Evolutionary conservation across 1,284 basidiomycete genomes (phyloP).

Genomic region (Tilletiopsis washingtonensis): DNA sequence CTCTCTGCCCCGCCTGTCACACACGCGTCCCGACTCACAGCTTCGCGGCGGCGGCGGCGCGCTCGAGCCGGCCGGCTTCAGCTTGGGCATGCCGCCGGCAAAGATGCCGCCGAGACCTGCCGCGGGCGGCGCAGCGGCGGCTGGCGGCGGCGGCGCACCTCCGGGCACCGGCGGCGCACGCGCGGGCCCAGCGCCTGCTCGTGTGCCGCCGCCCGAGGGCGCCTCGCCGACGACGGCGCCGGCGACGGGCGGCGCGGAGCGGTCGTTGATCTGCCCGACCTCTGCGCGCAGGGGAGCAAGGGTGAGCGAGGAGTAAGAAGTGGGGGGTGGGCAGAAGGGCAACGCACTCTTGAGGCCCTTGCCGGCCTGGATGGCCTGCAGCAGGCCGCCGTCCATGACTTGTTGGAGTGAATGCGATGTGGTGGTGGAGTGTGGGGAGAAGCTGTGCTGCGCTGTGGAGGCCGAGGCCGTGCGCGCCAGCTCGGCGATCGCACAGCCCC

Average conservation of each 20-base stretch:
- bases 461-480: too few species aligned
- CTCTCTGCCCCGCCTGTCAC: too few species aligned
- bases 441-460: too few species aligned
- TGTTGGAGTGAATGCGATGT: too few species aligned
- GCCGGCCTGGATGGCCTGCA: conserved; percentile 32
- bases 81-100: conserved; percentile 79
- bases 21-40: too few species aligned
- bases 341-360: conserved; percentile 31
- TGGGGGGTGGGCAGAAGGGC: not conserved
- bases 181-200: conserved; percentile 2
- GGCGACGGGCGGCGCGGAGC: conserved; percentile 18
- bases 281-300: conserved; percentile 9
- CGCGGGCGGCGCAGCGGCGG: conserved; percentile 8
- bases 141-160: conserved; percentile 3
- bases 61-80: conserved; percentile 53
- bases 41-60: conserved; percentile 5
- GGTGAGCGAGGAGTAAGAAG: not conserved
- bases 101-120: conserved; percentile 77
- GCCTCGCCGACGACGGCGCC: conserved; percentile 9
- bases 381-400: conserved; percentile 32
- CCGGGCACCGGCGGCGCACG: conserved; percentile 14
- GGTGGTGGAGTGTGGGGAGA: too few species aligned
- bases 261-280: conserved; percentile 21
- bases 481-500: too few species aligned
- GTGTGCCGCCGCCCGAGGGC: not conserved